These are phyloP conservation scores for Capronia coronata DNA, from an alignment of 2,329 filamentous ascomycete species.

Conservation along the genomic window DNA sequence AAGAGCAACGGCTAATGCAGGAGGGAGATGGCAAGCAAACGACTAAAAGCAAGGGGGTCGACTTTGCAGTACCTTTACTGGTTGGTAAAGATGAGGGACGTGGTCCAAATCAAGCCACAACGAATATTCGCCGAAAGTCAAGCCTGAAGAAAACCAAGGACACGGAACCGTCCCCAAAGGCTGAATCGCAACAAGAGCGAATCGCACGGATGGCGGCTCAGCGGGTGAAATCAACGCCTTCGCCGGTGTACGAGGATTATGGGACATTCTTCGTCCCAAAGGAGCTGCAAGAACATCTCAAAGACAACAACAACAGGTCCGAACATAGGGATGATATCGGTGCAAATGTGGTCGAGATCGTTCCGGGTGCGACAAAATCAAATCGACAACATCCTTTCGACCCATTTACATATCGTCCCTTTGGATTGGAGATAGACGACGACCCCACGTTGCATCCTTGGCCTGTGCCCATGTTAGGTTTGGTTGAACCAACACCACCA, in stretches of 20 bases:
- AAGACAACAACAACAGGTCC: constrained; percentile 32
- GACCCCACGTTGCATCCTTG: constrained; percentile 33
- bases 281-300: constrained; percentile 36
- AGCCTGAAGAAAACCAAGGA: constrained; percentile 28
- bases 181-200: constrained; percentile 24
- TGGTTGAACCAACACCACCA: constrained; percentile 54
- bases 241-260: constrained; percentile 39
- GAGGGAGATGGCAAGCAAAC: constrained; percentile 13
- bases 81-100: constrained; percentile 17
- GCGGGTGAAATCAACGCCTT: constrained; percentile 31
- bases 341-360: constrained; percentile 26
- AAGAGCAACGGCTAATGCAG: constrained; percentile 21
- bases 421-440: constrained; percentile 22
- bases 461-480: constrained; percentile 48
- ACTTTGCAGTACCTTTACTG: constrained; percentile 30
- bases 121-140: constrained; percentile 27
- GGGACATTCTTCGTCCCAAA: constrained; percentile 39
- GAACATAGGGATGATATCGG: constrained; percentile 22
- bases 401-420: constrained; percentile 24
- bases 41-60: constrained; percentile 39
- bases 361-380: constrained; percentile 14
- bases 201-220: constrained; percentile 32
- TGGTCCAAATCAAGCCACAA: constrained; percentile 29
- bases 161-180: constrained; percentile 5
- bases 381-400: constrained; percentile 20